phyloP scores from a whole-genome alignment of 805 yeast genomes.

The Saccharomyces kudriavzevii region DNA sequence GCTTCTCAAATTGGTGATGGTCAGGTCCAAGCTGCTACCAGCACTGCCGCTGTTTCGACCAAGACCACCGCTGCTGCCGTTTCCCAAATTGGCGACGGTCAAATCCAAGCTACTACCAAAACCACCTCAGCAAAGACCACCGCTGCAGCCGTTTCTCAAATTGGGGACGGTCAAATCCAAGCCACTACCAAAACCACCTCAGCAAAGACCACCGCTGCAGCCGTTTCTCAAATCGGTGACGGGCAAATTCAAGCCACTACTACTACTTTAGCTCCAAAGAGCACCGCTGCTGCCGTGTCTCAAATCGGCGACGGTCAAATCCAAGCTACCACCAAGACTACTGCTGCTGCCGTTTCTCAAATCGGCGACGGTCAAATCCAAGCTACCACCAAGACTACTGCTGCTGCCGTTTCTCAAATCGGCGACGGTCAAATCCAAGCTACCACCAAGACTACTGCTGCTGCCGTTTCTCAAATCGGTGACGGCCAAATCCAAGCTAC shows the following conservation, averaged over 20 bases:
- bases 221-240: conserved; percentile 40
- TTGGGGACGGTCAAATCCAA: conserved; percentile 44
- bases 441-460: conserved; percentile 25
- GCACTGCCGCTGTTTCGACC: conserved; percentile 18
- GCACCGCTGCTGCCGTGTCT: conserved; percentile 33
- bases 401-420: conserved; percentile 29
- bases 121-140: conserved; percentile 24
- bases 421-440: conserved; percentile 31
- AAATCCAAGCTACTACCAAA: conserved; percentile 28
- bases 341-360: conserved; percentile 26
- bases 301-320: conserved; percentile 37
- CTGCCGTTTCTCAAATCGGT: conserved; percentile 32
- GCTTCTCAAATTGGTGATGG: conserved; percentile 41
- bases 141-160: conserved; percentile 39
- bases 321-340: conserved; percentile 18
- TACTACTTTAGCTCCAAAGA: conserved; percentile 2
- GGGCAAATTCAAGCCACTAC: conserved; percentile 43
- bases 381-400: conserved; percentile 26
- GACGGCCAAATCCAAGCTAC: conserved; percentile 37
- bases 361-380: conserved; percentile 32
- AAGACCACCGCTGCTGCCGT: conserved; percentile 30
- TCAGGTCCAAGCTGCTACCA: conserved; percentile 35
- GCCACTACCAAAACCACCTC: conserved; percentile 19
- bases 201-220: conserved; percentile 29
- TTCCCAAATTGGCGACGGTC: conserved; percentile 37